phyloP scores from a whole-genome alignment of 192 early-diverging fungal genomes.

The Rhizoclosmatium globosum region DNA sequence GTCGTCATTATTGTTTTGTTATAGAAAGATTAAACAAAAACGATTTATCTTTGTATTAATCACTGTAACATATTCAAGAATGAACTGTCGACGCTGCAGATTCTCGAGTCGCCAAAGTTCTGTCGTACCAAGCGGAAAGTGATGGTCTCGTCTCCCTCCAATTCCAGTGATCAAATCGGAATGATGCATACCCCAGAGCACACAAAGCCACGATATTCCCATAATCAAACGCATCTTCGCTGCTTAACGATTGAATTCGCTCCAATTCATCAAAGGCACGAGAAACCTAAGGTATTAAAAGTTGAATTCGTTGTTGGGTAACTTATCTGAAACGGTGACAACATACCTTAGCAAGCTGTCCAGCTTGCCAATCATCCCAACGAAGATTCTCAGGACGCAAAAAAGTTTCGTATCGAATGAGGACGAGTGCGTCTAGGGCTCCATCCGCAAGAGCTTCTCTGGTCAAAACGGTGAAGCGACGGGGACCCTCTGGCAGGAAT shows the following conservation, averaged over 20 bases:
- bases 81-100: slow-evolving; percentile 3
- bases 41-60: no score
- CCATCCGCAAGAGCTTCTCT: slow-evolving; percentile 33
- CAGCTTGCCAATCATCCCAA: slow-evolving; percentile 1
- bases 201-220: slow-evolving; percentile 6
- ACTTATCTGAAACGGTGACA: not conserved
- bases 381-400: slow-evolving; percentile 17
- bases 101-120: not conserved
- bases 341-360: slow-evolving; percentile 32
- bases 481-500: slow-evolving; percentile 7
- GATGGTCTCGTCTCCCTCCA: not conserved
- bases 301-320: not conserved
- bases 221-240: not conserved
- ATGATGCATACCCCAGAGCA: slow-evolving; percentile 2
- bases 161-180: not conserved
- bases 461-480: slow-evolving; percentile 15
- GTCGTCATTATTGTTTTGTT: no score
- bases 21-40: no score
- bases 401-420: slow-evolving; percentile 11
- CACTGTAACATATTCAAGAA: no score
- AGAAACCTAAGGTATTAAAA: not conserved
- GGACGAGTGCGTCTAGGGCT: slow-evolving; percentile 6
- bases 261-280: slow-evolving; percentile 24
- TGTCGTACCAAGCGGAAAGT: not conserved
- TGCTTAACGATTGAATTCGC: not conserved